phyloP scores from a whole-genome alignment of 148 eudicot species.

The Selenicereus undatus region DNA sequence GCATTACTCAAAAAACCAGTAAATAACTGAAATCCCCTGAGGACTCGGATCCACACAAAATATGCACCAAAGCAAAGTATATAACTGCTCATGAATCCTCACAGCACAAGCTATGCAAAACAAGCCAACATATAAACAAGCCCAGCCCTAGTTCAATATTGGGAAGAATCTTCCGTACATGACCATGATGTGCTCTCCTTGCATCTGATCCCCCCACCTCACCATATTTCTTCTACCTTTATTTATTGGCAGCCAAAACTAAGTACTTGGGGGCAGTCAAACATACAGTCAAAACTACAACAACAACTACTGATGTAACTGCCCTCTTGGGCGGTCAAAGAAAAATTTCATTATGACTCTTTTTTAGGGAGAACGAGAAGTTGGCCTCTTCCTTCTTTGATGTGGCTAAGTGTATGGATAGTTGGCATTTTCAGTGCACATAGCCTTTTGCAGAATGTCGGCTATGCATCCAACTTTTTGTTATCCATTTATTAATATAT shows the following conservation, averaged over 20 bases:
- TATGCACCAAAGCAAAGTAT: neutral
- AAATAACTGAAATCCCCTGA: neutral
- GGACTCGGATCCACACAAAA: neutral
- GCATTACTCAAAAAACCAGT: neutral
- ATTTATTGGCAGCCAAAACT: neutral
- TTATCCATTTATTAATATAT: no score
- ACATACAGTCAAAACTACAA: neutral
- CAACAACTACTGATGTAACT: no score
- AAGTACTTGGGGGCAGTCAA: neutral
- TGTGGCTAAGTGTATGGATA: no score
- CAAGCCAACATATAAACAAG: neutral
- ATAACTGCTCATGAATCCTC: neutral
- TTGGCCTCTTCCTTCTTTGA: no score
- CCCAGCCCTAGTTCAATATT: neutral
- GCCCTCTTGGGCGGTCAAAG: no score
- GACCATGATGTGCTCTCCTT: neutral
- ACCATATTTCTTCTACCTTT: neutral
- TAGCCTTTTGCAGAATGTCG: no score
- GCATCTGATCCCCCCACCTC: neutral
- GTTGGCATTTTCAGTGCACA: no score
- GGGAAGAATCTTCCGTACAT: neutral
- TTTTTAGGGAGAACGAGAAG: no score
- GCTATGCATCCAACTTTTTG: no score
- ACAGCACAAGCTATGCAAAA: neutral
- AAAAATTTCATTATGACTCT: no score